phyloP scores from a whole-genome alignment of 164 flowering plant species.

The Magnolia kwangsiensis region DNA sequence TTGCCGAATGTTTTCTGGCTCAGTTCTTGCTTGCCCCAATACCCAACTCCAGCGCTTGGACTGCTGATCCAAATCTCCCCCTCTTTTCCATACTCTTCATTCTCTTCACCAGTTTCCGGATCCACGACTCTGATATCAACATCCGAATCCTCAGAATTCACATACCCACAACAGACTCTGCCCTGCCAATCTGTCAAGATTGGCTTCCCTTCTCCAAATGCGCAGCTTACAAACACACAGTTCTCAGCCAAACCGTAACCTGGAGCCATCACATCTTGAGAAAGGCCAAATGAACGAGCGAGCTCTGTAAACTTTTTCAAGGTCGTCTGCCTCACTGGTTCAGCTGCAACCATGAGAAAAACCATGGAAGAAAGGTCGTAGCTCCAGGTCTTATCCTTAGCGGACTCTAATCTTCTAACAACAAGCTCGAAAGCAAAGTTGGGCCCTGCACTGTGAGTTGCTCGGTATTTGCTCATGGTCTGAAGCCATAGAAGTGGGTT shows the following conservation, averaged over 20 bases:
- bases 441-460: conserved; percentile 82
- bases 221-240: conserved; percentile 76
- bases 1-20: conserved; percentile 56
- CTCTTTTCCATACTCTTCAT: conserved; percentile 53
- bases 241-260: conserved; percentile 87
- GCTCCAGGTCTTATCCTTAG: conserved; percentile 31
- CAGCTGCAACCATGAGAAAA: conserved; percentile 84
- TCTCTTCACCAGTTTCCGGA: conserved; percentile 56
- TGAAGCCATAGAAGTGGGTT: conserved; percentile 79
- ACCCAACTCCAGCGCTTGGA: conserved; percentile 80
- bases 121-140: conserved; percentile 61
- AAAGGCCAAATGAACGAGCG: conserved; percentile 49
- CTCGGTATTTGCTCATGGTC: conserved; percentile 53
- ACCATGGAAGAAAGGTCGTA: conserved; percentile 69
- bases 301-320: conserved; percentile 60
- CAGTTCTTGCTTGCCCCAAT: conserved; percentile 66
- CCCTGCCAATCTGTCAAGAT: conserved; percentile 78
- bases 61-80: conserved; percentile 89
- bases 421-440: conserved; percentile 77
- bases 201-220: conserved; percentile 64
- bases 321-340: conserved; percentile 76
- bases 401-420: conserved; percentile 52
- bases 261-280: conserved; percentile 70
- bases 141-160: conserved; percentile 37
- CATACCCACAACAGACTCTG: conserved; percentile 76